A percentile compares a stretch with the other conserved stretches of the same genome.
Evolutionary conservation across 306 rosid genomes (phyloP).

Genomic region (Gillenia trifoliata): DNA sequence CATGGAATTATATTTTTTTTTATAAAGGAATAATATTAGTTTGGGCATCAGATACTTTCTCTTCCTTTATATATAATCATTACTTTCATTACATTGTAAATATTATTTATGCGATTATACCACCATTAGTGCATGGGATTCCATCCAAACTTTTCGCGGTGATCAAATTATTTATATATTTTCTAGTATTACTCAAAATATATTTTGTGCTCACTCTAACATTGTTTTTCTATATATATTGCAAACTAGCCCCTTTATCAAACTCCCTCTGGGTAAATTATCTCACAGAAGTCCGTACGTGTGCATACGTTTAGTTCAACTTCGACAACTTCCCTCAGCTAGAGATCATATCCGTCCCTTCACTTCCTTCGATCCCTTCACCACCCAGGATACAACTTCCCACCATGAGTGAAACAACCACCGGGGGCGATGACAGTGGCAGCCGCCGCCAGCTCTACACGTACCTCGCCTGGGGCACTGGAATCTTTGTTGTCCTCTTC

Average conservation of each 20-base stretch:
- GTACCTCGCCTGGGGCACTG: not conserved
- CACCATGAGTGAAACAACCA: slow-evolving; percentile 42
- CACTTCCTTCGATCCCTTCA: not conserved
- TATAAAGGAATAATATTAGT: no score
- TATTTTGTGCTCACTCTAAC: not conserved
- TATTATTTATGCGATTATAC: no score
- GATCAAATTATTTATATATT: no score
- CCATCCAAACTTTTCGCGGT: no score
- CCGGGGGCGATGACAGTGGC: not conserved
- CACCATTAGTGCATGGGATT: no score
- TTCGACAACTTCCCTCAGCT: not conserved
- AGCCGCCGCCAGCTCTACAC: not conserved
- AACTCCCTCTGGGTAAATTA: not conserved
- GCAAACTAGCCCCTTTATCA: not conserved
- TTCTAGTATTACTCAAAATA: not conserved
- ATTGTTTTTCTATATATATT: not conserved
- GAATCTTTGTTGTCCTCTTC: slow-evolving; percentile 16
- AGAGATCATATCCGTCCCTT: not conserved
- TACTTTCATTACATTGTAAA: no score
- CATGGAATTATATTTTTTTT: no score
- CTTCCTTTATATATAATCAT: no score
- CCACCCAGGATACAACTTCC: not conserved
- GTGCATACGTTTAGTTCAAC: not conserved
- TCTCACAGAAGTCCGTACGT: not conserved
- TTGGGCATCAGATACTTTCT: no score